Evolutionary conservation across 1,284 basidiomycete genomes (phyloP).

Genomic region (Phellopilus nigrolimitatus): DNA sequence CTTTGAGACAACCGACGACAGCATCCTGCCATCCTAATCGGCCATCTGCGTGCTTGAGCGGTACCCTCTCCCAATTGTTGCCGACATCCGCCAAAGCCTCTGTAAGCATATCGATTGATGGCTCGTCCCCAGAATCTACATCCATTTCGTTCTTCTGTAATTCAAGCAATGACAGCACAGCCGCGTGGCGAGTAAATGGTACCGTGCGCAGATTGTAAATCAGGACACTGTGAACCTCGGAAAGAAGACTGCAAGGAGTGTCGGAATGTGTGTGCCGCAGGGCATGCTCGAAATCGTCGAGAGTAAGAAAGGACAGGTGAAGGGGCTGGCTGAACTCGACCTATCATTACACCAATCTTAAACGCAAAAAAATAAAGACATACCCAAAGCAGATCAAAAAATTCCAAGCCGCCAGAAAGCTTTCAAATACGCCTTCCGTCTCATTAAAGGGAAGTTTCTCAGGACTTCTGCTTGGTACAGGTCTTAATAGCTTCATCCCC

Average conservation of each 20-base stretch:
- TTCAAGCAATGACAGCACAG: slow-evolving; percentile 58
- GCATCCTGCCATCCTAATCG: slow-evolving; percentile 82
- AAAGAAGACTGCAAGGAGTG: slow-evolving; percentile 71
- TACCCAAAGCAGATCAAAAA: slow-evolving; percentile 91
- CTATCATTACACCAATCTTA: slow-evolving; percentile 1
- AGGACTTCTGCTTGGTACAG: slow-evolving; percentile 53
- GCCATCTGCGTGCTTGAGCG: slow-evolving; percentile 58
- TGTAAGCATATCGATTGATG: slow-evolving; percentile 52
- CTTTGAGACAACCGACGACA: slow-evolving; percentile 84
- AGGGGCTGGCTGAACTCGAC: slow-evolving; percentile 65
- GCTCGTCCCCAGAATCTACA: slow-evolving; percentile 33
- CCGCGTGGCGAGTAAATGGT: slow-evolving; percentile 63
- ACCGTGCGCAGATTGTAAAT: slow-evolving; percentile 87
- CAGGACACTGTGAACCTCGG: slow-evolving; percentile 85
- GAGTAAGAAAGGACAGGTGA: slow-evolving; percentile 83
- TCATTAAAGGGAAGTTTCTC: slow-evolving; percentile 70
- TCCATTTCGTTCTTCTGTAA: slow-evolving; percentile 38
- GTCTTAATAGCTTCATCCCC: slow-evolving; percentile 65
- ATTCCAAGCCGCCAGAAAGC: slow-evolving; percentile 87
- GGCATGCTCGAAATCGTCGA: slow-evolving; percentile 91
- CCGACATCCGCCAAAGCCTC: slow-evolving; percentile 66
- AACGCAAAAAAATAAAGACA: slow-evolving; percentile 27
- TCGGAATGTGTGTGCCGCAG: slow-evolving; percentile 74
- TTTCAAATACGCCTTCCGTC: slow-evolving; percentile 68
- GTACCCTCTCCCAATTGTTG: slow-evolving; percentile 77